A percentile compares a stretch with the other conserved stretches of the same genome.
Evolutionary conservation across 768 basidiomycete species (phyloP).

Genomic region (Russula abietina): DNA sequence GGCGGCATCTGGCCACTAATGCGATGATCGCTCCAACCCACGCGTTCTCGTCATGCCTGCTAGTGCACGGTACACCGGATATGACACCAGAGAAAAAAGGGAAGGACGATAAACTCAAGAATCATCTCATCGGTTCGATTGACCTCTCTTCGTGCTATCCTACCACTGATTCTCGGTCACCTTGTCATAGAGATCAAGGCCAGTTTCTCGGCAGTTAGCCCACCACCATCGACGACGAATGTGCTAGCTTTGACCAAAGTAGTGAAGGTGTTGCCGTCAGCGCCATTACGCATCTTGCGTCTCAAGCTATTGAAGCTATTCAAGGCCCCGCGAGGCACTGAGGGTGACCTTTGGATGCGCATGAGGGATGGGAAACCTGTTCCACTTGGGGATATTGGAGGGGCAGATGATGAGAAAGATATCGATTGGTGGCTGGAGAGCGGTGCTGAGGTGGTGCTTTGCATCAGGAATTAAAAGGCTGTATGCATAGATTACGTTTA

Average conservation of each 20-base stretch:
- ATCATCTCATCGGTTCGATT: conserved; percentile 52
- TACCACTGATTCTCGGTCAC: not conserved
- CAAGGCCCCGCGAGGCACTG: conserved; percentile 33
- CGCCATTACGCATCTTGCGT: conserved; percentile 60
- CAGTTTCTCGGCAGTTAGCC: not conserved
- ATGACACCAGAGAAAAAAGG: conserved; percentile 28
- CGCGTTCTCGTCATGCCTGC: not conserved
- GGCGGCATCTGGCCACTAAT: not conserved
- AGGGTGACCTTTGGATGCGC: conserved; percentile 45
- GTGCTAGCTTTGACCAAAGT: conserved; percentile 26
- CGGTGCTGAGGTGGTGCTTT: conserved; percentile 34
- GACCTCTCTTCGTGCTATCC: not conserved
- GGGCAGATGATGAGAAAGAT: conserved; percentile 41
- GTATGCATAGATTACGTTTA: not conserved
- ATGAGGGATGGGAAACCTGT: conserved; percentile 45
- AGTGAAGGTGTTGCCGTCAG: conserved; percentile 59
- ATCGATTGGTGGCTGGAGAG: conserved; percentile 69
- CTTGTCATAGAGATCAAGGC: conserved; percentile 24
- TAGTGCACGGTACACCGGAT: conserved; percentile 56
- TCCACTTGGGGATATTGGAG: conserved; percentile 34
- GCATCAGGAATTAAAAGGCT: conserved; percentile 1
- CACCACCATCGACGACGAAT: conserved; percentile 9
- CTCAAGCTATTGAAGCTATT: conserved; percentile 44
- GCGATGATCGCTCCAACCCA: not conserved
- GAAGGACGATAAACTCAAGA: conserved; percentile 47